Percentiles rank a stretch among this genome's conserved stretches.
Conservation (phyloP, 805 yeast genomes). For the Komagataella kurtzmanii region DNA sequence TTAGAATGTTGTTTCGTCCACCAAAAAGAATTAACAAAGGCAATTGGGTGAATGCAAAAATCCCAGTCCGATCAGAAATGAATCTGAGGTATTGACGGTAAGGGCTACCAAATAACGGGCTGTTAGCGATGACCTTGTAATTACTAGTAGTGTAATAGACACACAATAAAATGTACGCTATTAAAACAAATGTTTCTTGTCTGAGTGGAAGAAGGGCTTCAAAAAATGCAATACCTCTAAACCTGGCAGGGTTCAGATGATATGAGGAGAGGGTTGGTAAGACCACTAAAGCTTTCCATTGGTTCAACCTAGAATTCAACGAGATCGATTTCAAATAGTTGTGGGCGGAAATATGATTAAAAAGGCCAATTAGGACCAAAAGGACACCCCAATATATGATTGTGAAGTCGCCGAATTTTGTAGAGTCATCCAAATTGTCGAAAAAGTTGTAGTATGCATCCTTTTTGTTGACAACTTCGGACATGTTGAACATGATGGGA, state of each 20-base stretch:
- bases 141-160: slow-evolving; percentile 4
- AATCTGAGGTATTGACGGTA: slow-evolving; percentile 18
- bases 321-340: slow-evolving; percentile 1
- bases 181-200: slow-evolving; percentile 11
- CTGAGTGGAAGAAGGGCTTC: slow-evolving; percentile 14
- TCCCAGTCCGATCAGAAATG: slow-evolving; percentile 45
- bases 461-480: slow-evolving; percentile 1
- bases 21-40: slow-evolving; percentile 44
- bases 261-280: slow-evolving; percentile 10
- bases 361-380: slow-evolving; percentile 6
- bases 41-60: slow-evolving; percentile 26
- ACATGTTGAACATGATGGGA: slow-evolving; percentile 3
- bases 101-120: slow-evolving; percentile 8
- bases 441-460: slow-evolving; percentile 10
- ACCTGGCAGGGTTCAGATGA: slow-evolving; percentile 11
- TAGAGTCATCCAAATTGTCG: slow-evolving; percentile 7
- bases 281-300: slow-evolving; percentile 8
- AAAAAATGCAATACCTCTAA: slow-evolving; percentile 6
- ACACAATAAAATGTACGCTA: slow-evolving; percentile 6
- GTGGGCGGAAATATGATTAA: slow-evolving; percentile 7
- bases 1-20: slow-evolving; percentile 41
- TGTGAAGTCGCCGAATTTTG: slow-evolving; percentile 5
- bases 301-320: slow-evolving; percentile 5
- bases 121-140: slow-evolving; percentile 6
- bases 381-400: slow-evolving; percentile 12